These are phyloP conservation scores for Limtongia smithiae DNA, from an alignment of 805 yeast genomes.

Conservation along the genomic window DNA sequence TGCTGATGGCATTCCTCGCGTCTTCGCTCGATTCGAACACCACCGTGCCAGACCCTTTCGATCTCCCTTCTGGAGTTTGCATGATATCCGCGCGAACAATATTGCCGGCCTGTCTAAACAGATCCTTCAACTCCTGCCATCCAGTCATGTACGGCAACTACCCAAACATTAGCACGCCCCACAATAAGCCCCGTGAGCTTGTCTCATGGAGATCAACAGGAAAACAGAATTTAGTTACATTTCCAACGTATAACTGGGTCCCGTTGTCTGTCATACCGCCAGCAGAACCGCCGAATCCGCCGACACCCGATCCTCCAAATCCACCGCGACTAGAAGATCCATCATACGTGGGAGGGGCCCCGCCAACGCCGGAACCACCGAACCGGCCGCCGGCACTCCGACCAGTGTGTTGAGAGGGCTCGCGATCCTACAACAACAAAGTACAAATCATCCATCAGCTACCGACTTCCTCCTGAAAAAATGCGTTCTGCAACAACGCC, in stretches of 20 bases:
- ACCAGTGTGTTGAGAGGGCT: conserved; percentile 35
- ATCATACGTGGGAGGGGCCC: too few species aligned
- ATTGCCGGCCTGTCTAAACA: conserved; percentile 72
- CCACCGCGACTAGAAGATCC: too few species aligned
- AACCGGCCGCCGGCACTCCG: conserved; percentile 29
- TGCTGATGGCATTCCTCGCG: conserved; percentile 66
- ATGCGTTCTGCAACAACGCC: too few species aligned
- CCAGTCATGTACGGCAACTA: conserved; percentile 73
- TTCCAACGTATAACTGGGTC: conserved; percentile 29
- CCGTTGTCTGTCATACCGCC: conserved; percentile 27
- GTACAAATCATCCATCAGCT: background rate
- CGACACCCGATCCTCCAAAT: conserved; percentile 9
- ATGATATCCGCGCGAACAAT: conserved; percentile 81
- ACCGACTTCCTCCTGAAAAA: too few species aligned
- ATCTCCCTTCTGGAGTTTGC: conserved; percentile 62
- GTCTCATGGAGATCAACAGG: too few species aligned
- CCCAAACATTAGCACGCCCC: conserved; percentile 46
- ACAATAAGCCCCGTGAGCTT: too few species aligned
- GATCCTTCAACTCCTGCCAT: conserved; percentile 83
- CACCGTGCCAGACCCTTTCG: conserved; percentile 85
- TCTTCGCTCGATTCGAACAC: conserved; percentile 61
- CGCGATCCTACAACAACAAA: conserved; percentile 48
- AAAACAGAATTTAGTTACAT: conserved; percentile 17
- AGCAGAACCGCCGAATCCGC: conserved; percentile 15
- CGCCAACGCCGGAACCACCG: too few species aligned